phyloP scores from a whole-genome alignment of 768 basidiomycete genomes.

The Collybia sordida region DNA sequence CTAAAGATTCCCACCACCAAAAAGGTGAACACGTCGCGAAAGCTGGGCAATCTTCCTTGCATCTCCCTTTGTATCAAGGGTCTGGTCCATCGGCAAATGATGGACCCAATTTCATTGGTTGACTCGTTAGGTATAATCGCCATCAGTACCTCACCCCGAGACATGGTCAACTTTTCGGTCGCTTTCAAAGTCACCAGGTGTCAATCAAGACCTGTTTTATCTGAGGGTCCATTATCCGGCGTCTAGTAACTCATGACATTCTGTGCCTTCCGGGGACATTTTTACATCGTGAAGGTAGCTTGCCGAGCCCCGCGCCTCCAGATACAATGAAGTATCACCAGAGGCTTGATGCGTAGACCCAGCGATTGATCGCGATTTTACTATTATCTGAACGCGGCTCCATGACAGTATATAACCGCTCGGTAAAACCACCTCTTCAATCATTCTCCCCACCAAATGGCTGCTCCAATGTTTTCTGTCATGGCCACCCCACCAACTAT shows the following conservation, averaged over 20 bases:
- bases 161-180: background rate
- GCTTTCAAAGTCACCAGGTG: conserved; percentile 1
- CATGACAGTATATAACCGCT: conserved; percentile 28
- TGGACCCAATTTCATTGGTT: background rate
- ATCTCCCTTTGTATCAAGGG: background rate
- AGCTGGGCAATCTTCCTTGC: background rate
- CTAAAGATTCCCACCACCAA: too few species aligned
- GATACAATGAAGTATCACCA: background rate
- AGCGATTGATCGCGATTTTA: background rate
- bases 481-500: conserved; percentile 26
- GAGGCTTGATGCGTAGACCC: background rate
- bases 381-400: background rate
- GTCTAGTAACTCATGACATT: background rate
- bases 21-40: too few species aligned
- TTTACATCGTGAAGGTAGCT: background rate
- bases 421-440: conserved; percentile 15
- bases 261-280: background rate
- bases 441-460: conserved; percentile 25
- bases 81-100: background rate
- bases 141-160: conserved; percentile 2
- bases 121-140: background rate
- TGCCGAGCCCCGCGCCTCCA: conserved; percentile 1
- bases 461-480: conserved; percentile 24
- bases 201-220: background rate
- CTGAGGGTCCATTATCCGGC: background rate